phyloP scores from a whole-genome alignment of 257 asterid species.

The Jasminum sambac region DNA sequence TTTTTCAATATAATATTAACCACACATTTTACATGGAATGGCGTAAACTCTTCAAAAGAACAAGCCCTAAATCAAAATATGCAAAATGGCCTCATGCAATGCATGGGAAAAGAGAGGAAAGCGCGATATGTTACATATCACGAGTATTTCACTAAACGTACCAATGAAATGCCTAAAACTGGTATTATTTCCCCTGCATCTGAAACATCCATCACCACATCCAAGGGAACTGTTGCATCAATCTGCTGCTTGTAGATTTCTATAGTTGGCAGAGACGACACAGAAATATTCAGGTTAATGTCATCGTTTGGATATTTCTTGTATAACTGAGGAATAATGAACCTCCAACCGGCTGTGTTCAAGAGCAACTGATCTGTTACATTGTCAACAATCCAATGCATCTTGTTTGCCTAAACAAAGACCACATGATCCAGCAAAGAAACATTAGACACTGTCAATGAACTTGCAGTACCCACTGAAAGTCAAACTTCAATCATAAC shows the following conservation, averaged over 20 bases:
- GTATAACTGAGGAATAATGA: constrained; percentile 78
- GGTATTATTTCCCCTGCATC: constrained; percentile 60
- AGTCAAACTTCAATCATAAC: too few relatives aligned
- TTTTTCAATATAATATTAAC: too few relatives aligned
- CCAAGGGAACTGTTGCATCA: constrained; percentile 51
- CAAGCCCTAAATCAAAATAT: too few relatives aligned
- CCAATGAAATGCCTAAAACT: constrained; percentile 76
- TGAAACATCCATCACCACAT: constrained; percentile 62
- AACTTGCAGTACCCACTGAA: too few relatives aligned
- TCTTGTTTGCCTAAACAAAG: constrained; percentile 59
- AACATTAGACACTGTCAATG: not conserved
- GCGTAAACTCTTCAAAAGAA: too few relatives aligned
- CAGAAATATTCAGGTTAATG: constrained; percentile 71
- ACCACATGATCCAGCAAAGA: constrained; percentile 18
- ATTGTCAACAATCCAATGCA: constrained; percentile 77
- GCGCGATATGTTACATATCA: not conserved
- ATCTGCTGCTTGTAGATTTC: constrained; percentile 48
- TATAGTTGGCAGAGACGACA: constrained; percentile 56
- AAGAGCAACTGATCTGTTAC: constrained; percentile 63
- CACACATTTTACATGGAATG: too few relatives aligned
- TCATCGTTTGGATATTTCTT: constrained; percentile 70
- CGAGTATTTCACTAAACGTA: constrained; percentile 36
- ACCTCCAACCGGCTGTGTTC: constrained; percentile 92
- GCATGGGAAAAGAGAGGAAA: not conserved
- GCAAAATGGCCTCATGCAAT: not conserved